phyloP scores from a whole-genome alignment of 768 basidiomycete species.

The Mycena venus region DNA sequence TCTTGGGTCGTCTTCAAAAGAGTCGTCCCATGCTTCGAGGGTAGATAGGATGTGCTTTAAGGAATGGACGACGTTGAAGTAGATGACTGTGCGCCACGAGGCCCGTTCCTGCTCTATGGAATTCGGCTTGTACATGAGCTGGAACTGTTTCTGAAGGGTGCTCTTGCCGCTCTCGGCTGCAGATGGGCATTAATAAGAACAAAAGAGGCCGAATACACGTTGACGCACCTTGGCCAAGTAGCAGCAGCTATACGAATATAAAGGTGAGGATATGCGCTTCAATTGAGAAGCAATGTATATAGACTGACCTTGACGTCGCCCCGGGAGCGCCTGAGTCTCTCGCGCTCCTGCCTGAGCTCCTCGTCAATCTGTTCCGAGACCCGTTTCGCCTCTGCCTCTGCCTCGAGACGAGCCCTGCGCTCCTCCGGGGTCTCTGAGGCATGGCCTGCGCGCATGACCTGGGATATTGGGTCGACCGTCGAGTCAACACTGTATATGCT shows the following conservation, averaged over 20 bases:
- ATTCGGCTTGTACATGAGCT: slow-evolving; percentile 84
- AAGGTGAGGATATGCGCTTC: slow-evolving; percentile 54
- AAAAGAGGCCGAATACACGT: background rate
- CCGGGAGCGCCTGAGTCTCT: slow-evolving; percentile 72
- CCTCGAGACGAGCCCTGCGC: slow-evolving; percentile 68
- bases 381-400: slow-evolving; percentile 81
- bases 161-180: slow-evolving; percentile 82
- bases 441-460: slow-evolving; percentile 69
- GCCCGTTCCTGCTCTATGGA: slow-evolving; percentile 77
- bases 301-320: slow-evolving; percentile 78
- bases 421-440: slow-evolving; percentile 78
- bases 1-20: slow-evolving; percentile 62
- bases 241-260: slow-evolving; percentile 63
- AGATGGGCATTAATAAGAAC: background rate
- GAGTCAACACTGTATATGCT: slow-evolving; percentile 77
- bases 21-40: slow-evolving; percentile 73
- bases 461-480: slow-evolving; percentile 72
- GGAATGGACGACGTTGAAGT: slow-evolving; percentile 81
- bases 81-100: slow-evolving; percentile 82
- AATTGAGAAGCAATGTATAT: background rate
- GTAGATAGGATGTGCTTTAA: slow-evolving; percentile 77
- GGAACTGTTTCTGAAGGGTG: slow-evolving; percentile 84
- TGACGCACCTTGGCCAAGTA: slow-evolving; percentile 68
- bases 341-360: slow-evolving; percentile 78
- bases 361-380: slow-evolving; percentile 88